phyloP scores from a whole-genome alignment of 148 eudicot genomes.

The Agrostemma githago region DNA sequence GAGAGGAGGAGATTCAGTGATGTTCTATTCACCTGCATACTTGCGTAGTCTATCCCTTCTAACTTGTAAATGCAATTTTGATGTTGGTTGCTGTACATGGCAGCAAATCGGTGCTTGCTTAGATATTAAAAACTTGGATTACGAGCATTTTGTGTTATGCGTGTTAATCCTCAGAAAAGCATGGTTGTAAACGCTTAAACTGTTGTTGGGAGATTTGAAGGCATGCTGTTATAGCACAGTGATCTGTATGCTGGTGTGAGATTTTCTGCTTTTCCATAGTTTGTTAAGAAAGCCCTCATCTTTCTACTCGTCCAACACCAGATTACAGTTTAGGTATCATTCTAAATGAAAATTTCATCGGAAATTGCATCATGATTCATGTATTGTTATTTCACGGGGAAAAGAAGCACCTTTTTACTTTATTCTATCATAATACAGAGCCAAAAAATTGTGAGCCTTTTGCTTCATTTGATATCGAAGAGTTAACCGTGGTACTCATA shows the following conservation, averaged over 20 bases:
- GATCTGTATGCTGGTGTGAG: background rate
- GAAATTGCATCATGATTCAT: background rate
- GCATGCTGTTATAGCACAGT: background rate
- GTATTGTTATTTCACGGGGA: background rate
- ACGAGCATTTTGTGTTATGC: background rate
- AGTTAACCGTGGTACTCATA: background rate
- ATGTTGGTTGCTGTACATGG: background rate
- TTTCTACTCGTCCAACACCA: background rate
- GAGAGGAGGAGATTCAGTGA: background rate
- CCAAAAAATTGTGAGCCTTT: background rate
- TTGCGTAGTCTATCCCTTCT: background rate
- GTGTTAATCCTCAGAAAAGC: background rate
- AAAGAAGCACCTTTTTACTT: background rate
- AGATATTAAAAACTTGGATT: background rate
- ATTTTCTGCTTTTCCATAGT: background rate
- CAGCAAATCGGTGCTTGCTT: background rate
- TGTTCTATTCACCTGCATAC: background rate
- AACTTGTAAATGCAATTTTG: background rate
- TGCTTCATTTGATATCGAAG: background rate
- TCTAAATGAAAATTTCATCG: background rate
- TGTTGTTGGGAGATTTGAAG: background rate
- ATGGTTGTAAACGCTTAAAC: background rate
- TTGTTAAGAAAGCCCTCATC: background rate
- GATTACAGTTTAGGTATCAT: background rate
- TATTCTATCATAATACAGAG: background rate